These are phyloP conservation scores for Candida silvicultrix DNA, from an alignment of 805 yeast genomes.

Conservation along the genomic window DNA sequence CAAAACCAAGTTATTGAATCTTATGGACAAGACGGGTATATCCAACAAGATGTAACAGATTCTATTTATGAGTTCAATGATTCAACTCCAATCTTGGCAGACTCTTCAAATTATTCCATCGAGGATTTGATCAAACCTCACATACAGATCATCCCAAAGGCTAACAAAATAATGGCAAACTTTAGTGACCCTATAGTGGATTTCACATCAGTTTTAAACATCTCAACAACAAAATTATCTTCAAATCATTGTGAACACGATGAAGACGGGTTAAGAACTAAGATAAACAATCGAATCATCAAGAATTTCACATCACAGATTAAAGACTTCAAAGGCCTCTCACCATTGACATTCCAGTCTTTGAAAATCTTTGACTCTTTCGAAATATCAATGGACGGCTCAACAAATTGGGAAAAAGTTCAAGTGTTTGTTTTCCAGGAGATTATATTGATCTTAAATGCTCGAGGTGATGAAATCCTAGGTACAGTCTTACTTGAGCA, in stretches of 20 bases:
- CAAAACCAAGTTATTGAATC: not conserved
- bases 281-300: not conserved
- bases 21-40: not conserved
- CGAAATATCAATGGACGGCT: constrained; percentile 33
- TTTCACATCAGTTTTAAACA: not conserved
- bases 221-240: not conserved
- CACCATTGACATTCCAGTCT: constrained; percentile 15
- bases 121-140: not conserved
- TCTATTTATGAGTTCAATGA: not conserved
- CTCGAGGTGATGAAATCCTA: constrained; percentile 21
- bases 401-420: constrained; percentile 28
- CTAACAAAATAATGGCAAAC: not conserved
- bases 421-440: constrained; percentile 1
- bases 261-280: not conserved
- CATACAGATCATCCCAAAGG: not conserved
- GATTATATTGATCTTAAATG: constrained; percentile 6
- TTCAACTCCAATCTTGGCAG: not conserved
- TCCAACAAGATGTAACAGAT: not conserved
- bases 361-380: constrained; percentile 31
- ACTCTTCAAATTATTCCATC: not conserved
- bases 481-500: constrained; percentile 37
- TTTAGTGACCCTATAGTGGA: not conserved
- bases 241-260: not conserved
- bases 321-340: not conserved
- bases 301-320: not conserved